Percentiles rank a stretch among this genome's conserved stretches.
Evolutionary conservation across 73 alveolate species (phyloP).

Genomic region (Blepharisma stoltei): DNA sequence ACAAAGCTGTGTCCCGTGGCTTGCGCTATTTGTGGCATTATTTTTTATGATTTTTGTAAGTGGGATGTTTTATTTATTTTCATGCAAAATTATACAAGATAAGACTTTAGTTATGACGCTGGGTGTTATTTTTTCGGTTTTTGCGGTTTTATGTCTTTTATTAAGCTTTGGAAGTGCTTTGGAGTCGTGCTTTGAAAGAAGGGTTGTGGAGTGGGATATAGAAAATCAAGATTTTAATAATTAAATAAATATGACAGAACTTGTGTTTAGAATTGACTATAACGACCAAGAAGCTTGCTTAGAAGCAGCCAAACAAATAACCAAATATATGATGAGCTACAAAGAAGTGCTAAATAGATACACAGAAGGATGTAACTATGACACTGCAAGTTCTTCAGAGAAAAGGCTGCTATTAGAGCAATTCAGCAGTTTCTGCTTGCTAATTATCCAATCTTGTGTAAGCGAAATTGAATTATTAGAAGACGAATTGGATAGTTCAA

Average conservation of each 20-base stretch:
- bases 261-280: not conserved
- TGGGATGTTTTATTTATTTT: not conserved
- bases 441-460: not conserved
- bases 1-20: not conserved
- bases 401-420: constrained; percentile 5
- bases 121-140: not conserved
- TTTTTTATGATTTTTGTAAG: not conserved
- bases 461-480: not conserved
- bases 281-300: not conserved
- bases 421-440: not conserved
- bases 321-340: not conserved
- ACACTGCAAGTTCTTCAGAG: not conserved
- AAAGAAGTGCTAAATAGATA: not conserved
- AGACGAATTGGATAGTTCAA: not conserved
- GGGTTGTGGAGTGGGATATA: not conserved
- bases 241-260: constrained; percentile 8
- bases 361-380: not conserved
- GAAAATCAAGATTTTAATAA: not conserved
- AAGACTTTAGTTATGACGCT: not conserved
- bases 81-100: not conserved
- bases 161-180: not conserved
- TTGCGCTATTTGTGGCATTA: not conserved
- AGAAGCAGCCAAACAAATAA: constrained; percentile 3
- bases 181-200: not conserved
- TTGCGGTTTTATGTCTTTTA: not conserved